These are phyloP conservation scores for Irpex sp. DNA, from an alignment of 1,284 basidiomycete genomes.

Conservation along the genomic window DNA sequence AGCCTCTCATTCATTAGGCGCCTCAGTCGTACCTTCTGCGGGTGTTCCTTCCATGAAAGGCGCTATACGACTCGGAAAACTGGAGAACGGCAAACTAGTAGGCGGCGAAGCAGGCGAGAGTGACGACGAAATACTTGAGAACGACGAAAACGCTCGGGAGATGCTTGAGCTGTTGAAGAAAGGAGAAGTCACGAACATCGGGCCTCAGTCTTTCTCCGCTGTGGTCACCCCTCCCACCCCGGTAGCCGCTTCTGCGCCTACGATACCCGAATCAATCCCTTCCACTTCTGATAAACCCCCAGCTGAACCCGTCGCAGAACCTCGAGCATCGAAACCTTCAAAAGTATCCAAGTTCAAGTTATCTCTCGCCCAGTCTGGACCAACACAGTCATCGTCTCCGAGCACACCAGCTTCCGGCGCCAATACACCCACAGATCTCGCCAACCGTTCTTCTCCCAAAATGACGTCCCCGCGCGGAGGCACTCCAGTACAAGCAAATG, in stretches of 20 bases:
- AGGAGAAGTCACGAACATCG: slow-evolving; percentile 57
- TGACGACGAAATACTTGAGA: slow-evolving; percentile 48
- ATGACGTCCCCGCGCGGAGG: slow-evolving; percentile 11
- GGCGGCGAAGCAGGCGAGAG: slow-evolving; percentile 54
- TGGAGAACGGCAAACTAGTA: slow-evolving; percentile 53
- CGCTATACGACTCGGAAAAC: slow-evolving; percentile 58
- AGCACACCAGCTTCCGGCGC: slow-evolving; percentile 15
- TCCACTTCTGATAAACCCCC: neutral
- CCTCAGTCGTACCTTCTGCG: slow-evolving; percentile 47
- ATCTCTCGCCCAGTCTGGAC: slow-evolving; percentile 13
- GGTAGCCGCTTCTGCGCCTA: neutral
- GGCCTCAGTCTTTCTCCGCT: slow-evolving; percentile 21
- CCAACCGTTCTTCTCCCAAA: slow-evolving; percentile 30
- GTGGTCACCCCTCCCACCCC: neutral
- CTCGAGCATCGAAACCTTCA: slow-evolving; percentile 33
- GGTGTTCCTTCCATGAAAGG: slow-evolving; percentile 48
- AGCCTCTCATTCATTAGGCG: slow-evolving; percentile 37
- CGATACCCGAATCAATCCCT: neutral
- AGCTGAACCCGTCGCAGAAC: slow-evolving; percentile 6
- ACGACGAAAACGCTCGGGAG: slow-evolving; percentile 38
- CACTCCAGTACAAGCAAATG: neutral
- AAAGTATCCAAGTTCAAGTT: slow-evolving; percentile 41
- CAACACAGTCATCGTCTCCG: slow-evolving; percentile 5
- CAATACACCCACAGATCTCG: slow-evolving; percentile 25
- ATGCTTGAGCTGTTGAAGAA: slow-evolving; percentile 53